These are phyloP conservation scores for Alternaria triticina DNA, from an alignment of 2,329 filamentous ascomycete genomes.

Conservation along the genomic window DNA sequence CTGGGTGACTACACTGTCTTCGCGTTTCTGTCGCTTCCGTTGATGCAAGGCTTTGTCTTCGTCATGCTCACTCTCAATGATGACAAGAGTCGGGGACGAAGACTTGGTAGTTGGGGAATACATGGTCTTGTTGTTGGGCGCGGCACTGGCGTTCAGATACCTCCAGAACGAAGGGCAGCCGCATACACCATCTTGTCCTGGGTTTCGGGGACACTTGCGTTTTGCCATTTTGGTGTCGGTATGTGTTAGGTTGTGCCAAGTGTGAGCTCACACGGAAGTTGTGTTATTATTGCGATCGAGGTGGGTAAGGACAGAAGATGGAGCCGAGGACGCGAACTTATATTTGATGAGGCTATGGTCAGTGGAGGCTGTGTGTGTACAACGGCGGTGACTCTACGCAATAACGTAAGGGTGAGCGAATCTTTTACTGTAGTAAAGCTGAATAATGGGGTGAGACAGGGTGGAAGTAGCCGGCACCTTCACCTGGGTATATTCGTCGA, in stretches of 20 bases:
- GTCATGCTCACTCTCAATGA: not conserved
- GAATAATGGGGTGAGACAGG: not conserved
- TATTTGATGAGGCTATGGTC: not conserved
- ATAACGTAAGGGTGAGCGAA: not conserved
- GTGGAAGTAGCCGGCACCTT: not conserved
- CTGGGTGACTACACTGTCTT: not conserved
- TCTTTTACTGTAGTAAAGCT: not conserved
- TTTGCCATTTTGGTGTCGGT: not conserved
- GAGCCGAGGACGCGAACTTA: not conserved
- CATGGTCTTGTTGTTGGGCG: not conserved
- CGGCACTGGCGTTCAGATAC: not conserved
- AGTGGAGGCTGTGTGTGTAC: not conserved
- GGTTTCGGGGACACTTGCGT: constrained; percentile 12
- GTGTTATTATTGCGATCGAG: not conserved
- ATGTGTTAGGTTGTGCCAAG: not conserved
- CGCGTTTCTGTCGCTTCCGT: not conserved
- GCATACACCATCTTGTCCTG: constrained; percentile 29
- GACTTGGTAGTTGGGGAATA: not conserved
- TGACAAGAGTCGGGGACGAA: not conserved
- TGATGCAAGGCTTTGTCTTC: not conserved
- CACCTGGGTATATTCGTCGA: not conserved
- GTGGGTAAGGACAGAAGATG: rapidly evolving
- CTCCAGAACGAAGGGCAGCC: constrained; percentile 35
- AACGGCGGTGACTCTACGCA: not conserved
- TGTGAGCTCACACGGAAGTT: not conserved